phyloP scores from a whole-genome alignment of 139 green algal genomes.

The Asterochloris sp. region DNA sequence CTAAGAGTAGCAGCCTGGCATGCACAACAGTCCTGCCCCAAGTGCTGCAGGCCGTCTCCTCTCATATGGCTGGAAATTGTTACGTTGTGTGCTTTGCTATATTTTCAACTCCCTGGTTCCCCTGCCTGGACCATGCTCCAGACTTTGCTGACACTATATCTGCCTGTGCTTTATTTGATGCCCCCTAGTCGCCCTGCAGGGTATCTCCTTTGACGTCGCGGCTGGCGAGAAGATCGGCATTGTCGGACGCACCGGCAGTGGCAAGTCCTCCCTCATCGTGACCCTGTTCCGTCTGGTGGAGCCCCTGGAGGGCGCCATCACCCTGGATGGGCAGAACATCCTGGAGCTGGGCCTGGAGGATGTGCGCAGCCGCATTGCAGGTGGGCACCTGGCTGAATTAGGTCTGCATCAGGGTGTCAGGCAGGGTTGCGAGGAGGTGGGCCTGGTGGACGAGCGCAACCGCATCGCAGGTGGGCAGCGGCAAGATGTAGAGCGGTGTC shows the following conservation, averaged over 20 bases:
- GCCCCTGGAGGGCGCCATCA: constrained; percentile 54
- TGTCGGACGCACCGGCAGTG: constrained; percentile 53
- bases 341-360: constrained; percentile 58
- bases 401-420: background rate
- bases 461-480: constrained; percentile 39
- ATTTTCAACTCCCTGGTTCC: background rate
- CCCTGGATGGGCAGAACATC: constrained; percentile 71
- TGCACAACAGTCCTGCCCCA: background rate
- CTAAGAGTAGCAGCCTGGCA: constrained; percentile 47
- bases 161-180: background rate
- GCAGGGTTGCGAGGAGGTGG: constrained; percentile 36
- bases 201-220: constrained; percentile 55
- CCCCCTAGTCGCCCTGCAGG: background rate
- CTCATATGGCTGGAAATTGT: too few species aligned
- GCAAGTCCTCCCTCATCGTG: constrained; percentile 64
- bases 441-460: constrained; percentile 75
- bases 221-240: constrained; percentile 27
- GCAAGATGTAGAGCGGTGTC: too few species aligned
- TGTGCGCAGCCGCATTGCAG: constrained; percentile 62
- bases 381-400: constrained; percentile 27
- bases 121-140: background rate
- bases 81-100: too few species aligned
- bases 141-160: background rate
- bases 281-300: constrained; percentile 83
- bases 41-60: background rate